phyloP scores from a whole-genome alignment of 2,329 filamentous ascomycete genomes.

The Ophiostoma piceae region DNA sequence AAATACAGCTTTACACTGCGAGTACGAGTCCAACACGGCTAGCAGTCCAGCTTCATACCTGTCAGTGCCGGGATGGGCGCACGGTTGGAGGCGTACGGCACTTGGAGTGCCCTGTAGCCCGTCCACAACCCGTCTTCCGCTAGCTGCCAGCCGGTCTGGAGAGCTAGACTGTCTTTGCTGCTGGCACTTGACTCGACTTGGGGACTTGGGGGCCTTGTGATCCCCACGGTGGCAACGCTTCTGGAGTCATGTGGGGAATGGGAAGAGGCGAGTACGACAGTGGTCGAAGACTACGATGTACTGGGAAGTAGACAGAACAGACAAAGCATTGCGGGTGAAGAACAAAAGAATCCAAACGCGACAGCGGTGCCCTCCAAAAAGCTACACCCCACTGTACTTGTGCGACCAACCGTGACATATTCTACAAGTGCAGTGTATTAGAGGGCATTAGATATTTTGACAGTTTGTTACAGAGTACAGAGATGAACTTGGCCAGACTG shows the following conservation, averaged over 20 bases:
- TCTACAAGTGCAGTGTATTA: not conserved
- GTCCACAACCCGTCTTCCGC: not conserved
- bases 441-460: not conserved
- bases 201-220: not conserved
- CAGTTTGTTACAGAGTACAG: not conserved
- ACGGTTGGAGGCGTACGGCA: not conserved
- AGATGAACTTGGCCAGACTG: not conserved
- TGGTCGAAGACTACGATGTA: not conserved
- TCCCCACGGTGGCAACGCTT: not conserved
- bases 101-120: not conserved
- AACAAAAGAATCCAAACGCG: not conserved
- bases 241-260: conserved; percentile 1
- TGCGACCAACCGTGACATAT: not conserved
- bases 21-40: not conserved
- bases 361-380: not conserved
- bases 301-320: not conserved
- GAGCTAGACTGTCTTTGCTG: not conserved
- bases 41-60: not conserved
- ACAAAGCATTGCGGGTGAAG: not conserved
- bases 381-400: no score
- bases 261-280: conserved; percentile 11
- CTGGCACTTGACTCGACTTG: not conserved
- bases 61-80: not conserved
- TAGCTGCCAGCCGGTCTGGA: not conserved
- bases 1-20: no score